Percentiles rank a stretch among this genome's conserved stretches.
Evolutionary conservation across 768 basidiomycete species (phyloP).

Genomic region (Macrolepiota fuliginosa): DNA sequence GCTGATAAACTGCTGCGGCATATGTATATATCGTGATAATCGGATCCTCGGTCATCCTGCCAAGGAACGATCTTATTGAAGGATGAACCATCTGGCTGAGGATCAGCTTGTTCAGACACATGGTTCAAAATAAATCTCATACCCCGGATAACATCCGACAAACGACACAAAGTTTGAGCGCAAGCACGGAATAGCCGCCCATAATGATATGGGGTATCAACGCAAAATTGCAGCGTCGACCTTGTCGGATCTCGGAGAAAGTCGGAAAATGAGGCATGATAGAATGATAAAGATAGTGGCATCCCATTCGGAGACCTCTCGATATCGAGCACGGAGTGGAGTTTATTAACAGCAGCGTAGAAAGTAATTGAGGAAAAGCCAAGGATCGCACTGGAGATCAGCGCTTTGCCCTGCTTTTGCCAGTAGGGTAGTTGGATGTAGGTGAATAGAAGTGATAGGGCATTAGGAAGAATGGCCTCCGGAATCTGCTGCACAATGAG

Average conservation of each 20-base stretch:
- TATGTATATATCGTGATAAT: too few relatives aligned
- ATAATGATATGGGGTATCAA: not conserved
- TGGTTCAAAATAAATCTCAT: too few relatives aligned
- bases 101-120: too few relatives aligned
- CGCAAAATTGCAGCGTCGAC: not conserved
- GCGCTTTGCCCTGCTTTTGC: not conserved
- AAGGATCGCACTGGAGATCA: not conserved
- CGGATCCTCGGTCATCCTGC: too few relatives aligned
- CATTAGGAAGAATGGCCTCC: not conserved
- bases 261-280: not conserved
- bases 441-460: not conserved
- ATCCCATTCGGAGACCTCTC: not conserved
- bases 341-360: not conserved
- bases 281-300: not conserved
- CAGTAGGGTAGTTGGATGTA: not conserved
- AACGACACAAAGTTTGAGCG: not conserved
- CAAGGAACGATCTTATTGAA: too few relatives aligned
- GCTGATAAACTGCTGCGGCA: too few relatives aligned
- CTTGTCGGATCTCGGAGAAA: not conserved
- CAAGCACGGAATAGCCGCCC: not conserved
- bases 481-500: not conserved
- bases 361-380: not conserved
- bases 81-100: too few relatives aligned
- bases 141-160: not conserved
- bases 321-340: not conserved